A percentile compares a stretch with the other conserved stretches of the same genome.
These are phyloP conservation scores for Letharia lupina DNA, from an alignment of 495 filamentous ascomycete species.

Conservation along the genomic window DNA sequence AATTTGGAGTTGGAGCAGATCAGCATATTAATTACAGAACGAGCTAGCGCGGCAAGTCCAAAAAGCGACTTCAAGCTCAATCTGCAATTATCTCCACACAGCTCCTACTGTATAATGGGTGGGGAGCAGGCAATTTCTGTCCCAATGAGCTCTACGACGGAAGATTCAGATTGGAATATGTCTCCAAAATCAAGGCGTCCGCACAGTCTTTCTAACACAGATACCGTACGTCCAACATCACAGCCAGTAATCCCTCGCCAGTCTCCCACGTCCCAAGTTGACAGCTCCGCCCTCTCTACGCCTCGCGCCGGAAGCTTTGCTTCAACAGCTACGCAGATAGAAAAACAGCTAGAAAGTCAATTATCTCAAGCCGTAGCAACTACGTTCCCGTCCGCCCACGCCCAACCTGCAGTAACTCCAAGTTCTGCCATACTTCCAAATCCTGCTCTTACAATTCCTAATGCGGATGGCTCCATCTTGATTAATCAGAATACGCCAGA, in stretches of 20 bases:
- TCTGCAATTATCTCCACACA: too few species aligned
- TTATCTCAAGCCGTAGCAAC: conserved; percentile 10
- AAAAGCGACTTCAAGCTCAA: too few species aligned
- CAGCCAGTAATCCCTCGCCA: not conserved
- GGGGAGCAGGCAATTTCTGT: not conserved
- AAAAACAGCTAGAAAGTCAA: conserved; percentile 3
- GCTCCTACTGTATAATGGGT: not conserved
- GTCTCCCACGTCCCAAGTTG: conserved; percentile 6
- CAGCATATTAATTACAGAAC: too few species aligned
- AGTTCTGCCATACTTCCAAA: not conserved
- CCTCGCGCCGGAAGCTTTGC: conserved; percentile 9
- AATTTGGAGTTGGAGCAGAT: too few species aligned
- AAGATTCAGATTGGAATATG: conserved; percentile 17
- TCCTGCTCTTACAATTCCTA: not conserved
- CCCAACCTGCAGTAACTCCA: not conserved
- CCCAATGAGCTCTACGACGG: conserved; percentile 18
- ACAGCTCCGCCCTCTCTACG: not conserved
- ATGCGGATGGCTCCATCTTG: not conserved
- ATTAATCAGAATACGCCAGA: conserved; percentile 22
- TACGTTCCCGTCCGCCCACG: not conserved
- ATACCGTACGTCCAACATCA: conserved; percentile 2
- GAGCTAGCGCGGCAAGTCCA: too few species aligned
- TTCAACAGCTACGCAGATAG: conserved; percentile 7
- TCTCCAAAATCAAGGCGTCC: conserved; percentile 14
- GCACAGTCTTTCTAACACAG: conserved; percentile 13